Evolutionary conservation across 2,329 filamentous ascomycete species (phyloP).

Genomic region (Fusarium graminum): DNA sequence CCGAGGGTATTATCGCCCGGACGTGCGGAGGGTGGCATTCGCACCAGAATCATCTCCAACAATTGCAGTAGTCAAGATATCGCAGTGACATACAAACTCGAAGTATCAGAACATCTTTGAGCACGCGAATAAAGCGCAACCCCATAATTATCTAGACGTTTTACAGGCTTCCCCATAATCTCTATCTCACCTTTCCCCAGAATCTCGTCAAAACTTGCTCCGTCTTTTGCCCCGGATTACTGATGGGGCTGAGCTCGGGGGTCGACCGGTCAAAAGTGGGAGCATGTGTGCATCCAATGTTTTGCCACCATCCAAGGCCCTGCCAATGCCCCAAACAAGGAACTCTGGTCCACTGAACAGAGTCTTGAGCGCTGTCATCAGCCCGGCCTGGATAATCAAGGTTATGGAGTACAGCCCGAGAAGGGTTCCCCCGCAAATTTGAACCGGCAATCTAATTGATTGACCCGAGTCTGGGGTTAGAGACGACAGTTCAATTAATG

Average conservation of each 20-base stretch:
- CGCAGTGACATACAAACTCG: not conserved
- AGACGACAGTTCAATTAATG: constrained; percentile 21
- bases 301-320: not conserved
- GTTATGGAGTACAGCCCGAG: constrained; percentile 5
- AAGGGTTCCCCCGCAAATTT: constrained; percentile 33
- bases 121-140: constrained; percentile 14
- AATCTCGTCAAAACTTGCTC: constrained; percentile 31
- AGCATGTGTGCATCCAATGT: constrained; percentile 23
- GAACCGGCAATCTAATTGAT: not conserved
- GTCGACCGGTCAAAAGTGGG: constrained; percentile 36
- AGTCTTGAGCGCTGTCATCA: constrained; percentile 36
- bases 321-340: constrained; percentile 1
- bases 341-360: constrained; percentile 18
- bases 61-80: constrained; percentile 15
- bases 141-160: constrained; percentile 14
- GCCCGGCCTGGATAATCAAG: constrained; percentile 16
- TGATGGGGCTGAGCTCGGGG: constrained; percentile 30
- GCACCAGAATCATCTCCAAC: constrained; percentile 8
- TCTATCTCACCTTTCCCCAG: constrained; percentile 36
- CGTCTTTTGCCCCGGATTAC: constrained; percentile 28
- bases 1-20: constrained; percentile 34
- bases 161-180: constrained; percentile 42
- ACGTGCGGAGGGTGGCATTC: constrained; percentile 32
- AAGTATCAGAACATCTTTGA: not conserved
- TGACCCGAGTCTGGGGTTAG: constrained; percentile 31